Conservation (phyloP, 306 rosid species). For the Pachyrhizus erosus region DNA sequence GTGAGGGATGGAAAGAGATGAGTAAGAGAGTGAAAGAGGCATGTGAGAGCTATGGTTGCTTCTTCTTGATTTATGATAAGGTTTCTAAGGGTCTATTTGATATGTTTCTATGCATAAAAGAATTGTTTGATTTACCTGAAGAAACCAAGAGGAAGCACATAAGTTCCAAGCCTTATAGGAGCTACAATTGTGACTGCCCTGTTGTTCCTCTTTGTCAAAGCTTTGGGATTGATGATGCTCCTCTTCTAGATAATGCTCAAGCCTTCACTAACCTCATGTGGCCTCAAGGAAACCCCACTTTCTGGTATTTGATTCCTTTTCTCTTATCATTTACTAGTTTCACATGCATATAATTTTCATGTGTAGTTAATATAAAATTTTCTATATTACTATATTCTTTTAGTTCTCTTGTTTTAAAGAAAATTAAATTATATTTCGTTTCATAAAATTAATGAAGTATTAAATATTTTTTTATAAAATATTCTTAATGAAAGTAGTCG, state of each 20-base stretch:
- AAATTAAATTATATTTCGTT: no score
- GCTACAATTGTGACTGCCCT: conserved; percentile 53
- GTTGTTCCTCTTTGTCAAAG: conserved; percentile 50
- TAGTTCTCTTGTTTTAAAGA: no score
- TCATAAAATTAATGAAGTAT: no score
- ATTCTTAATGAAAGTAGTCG: no score
- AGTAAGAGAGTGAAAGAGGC: conserved; percentile 58
- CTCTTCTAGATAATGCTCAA: background rate
- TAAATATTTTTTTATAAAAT: no score
- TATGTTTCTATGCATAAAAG: conserved; percentile 45
- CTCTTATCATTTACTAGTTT: no score
- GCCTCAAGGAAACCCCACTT: conserved; percentile 59
- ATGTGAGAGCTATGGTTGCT: conserved; percentile 53
- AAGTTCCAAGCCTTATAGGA: conserved; percentile 47
- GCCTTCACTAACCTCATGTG: conserved; percentile 70
- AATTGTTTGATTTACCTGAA: conserved; percentile 63
- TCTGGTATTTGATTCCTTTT: conserved; percentile 48
- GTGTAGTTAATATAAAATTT: no score
- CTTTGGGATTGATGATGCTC: conserved; percentile 60
- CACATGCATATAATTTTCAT: background rate
- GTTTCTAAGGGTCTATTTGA: conserved; percentile 23
- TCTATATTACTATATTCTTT: no score
- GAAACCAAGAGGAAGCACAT: conserved; percentile 57
- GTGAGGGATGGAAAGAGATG: conserved; percentile 50
- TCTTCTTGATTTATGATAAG: conserved; percentile 23